phyloP scores from a whole-genome alignment of 164 flowering plant genomes.

The Piper betle region DNA sequence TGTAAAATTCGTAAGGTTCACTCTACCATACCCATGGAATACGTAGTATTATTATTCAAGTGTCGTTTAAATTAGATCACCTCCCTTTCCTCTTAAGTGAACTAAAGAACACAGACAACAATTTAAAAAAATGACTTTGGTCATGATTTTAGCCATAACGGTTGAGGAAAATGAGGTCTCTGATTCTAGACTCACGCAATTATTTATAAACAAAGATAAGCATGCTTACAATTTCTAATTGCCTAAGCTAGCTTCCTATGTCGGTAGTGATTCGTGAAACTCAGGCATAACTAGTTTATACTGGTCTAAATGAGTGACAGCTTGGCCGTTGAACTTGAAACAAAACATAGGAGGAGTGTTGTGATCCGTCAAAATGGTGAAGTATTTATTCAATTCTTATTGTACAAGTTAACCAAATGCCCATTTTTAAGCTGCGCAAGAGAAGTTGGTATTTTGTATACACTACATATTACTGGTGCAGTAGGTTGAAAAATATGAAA shows the following conservation, averaged over 20 bases:
- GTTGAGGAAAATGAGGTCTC: conserved; percentile 33
- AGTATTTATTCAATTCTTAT: not conserved
- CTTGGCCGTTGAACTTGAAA: not conserved
- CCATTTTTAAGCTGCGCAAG: too few species aligned
- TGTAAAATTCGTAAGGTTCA: not conserved
- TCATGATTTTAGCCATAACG: conserved; percentile 32
- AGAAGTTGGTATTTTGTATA: too few species aligned
- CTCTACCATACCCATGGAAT: not conserved
- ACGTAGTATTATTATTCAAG: not conserved
- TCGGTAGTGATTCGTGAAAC: not conserved
- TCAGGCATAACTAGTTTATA: not conserved
- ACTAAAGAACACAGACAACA: not conserved
- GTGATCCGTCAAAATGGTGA: not conserved
- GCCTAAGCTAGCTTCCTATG: not conserved
- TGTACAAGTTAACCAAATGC: too few species aligned
- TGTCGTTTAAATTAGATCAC: conserved; percentile 10
- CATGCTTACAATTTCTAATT: not conserved
- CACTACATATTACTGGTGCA: too few species aligned
- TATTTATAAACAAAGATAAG: too few species aligned
- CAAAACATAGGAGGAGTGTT: not conserved
- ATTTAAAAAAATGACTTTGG: conserved; percentile 9
- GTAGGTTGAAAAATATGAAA: too few species aligned
- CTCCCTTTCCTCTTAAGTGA: not conserved
- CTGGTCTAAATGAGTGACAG: not conserved
- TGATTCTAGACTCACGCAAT: too few species aligned